These are phyloP conservation scores for Pseudognaphalium luteoalbum DNA, from an alignment of 129 eudicot genomes.

Conservation along the genomic window DNA sequence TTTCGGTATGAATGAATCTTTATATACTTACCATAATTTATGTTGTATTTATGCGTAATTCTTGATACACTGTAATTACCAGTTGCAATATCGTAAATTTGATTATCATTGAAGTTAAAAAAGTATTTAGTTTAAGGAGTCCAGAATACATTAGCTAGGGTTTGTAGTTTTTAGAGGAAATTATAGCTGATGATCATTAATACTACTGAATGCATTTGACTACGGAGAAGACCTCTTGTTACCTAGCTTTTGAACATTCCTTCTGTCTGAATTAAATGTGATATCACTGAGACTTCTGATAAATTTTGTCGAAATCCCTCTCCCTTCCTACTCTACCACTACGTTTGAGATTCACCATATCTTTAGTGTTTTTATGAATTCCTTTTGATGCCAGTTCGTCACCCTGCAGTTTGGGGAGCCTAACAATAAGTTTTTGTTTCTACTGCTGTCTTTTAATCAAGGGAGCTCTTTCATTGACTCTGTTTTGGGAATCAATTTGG, in stretches of 20 bases:
- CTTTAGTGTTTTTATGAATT: no score
- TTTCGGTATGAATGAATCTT: no score
- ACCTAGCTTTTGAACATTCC: constrained; percentile 13
- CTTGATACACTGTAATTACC: background rate
- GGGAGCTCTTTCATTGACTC: no score
- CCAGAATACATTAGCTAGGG: background rate
- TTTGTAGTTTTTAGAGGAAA: constrained; percentile 8
- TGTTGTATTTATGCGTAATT: no score
- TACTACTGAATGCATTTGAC: background rate
- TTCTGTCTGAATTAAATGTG: constrained; percentile 4
- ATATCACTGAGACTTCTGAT: background rate
- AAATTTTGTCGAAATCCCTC: constrained; percentile 3
- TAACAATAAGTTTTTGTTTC: no score
- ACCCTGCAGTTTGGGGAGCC: no score
- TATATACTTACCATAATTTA: no score
- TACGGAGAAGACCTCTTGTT: background rate
- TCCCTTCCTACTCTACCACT: no score
- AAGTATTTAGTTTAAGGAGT: background rate
- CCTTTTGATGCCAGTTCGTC: no score
- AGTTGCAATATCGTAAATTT: background rate
- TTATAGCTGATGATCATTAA: background rate
- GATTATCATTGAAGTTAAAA: background rate
- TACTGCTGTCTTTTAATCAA: no score
- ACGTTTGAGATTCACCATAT: no score
- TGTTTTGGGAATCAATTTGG: no score